Evolutionary conservation across 345 rosid genomes (phyloP), one percentile per base, ranked within the genome.

Genomic region (Eucalyptus pauciflora): DNA sequence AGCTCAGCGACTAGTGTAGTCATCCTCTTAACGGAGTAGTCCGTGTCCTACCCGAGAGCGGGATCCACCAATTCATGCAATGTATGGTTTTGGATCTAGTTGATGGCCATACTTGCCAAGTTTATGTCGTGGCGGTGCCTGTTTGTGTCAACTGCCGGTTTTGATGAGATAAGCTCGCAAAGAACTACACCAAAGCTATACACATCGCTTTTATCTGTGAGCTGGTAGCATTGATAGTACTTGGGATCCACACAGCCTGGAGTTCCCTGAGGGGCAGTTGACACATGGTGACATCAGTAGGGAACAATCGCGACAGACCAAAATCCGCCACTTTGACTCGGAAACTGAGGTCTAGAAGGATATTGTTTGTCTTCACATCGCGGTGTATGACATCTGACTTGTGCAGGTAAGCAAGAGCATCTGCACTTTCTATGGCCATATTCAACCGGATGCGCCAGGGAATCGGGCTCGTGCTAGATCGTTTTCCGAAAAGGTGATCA

Each of bases 191-290:
- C 99, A 25, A 96, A 97, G 87, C 99, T 97, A 80, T 96, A 97
- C 2, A 96, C 99, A 56, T 97, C 99, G 14, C 99, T 97, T 89
- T 96, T 97, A 86, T 93, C 94, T 4, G 98, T 97, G 22, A 97
- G 94, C 43, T 93, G 93, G 92, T 95, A 97, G 93, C 98, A 96
- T 10, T 93, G 97, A 87, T 95, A 94, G 41, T 97, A 96, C 88
- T 96, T 96, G 3, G 99, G 99, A 87, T 97, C 99, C 25, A 97
- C 96, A 18, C 96, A 97, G 49, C 99, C 99, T 1, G 98, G 99
- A 3, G 99, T 97, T 76, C 99, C 99, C 89, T 97, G 99, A 6
- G 99, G 99, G 85, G 95, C 97, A 2, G 99, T 97, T 10, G 99
- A 97, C 7, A 97, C 95, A 79, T 97, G 99, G 96, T 97, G 71